These are phyloP conservation scores for Leishmania gerbilli DNA, from an alignment of 208 protist species.

Conservation along the genomic window DNA sequence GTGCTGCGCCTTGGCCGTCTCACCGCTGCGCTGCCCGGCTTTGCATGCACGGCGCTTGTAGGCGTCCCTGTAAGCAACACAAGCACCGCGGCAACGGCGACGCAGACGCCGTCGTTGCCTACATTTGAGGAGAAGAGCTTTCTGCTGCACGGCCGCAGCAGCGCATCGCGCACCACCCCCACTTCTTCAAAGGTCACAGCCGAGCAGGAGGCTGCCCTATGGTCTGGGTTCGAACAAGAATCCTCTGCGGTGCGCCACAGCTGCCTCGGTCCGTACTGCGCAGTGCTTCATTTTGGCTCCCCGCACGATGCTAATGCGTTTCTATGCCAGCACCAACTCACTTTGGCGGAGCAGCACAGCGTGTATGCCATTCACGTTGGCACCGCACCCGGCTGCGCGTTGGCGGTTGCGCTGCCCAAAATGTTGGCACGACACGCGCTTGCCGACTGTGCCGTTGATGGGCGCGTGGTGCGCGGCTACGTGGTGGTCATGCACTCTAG, in stretches of 20 bases:
- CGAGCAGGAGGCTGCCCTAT: conserved; percentile 35
- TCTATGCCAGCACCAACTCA: conserved; percentile 46
- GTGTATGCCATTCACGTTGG: conserved; percentile 52
- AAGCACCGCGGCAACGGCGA: not conserved
- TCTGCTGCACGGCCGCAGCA: conserved; percentile 26
- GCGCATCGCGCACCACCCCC: not conserved
- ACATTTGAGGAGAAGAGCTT: conserved; percentile 39
- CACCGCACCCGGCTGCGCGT: conserved; percentile 10
- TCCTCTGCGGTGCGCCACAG: conserved; percentile 32
- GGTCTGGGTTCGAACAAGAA: conserved; percentile 26
- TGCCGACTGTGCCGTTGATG: conserved; percentile 28
- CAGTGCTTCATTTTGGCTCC: conserved; percentile 43
- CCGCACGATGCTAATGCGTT: conserved; percentile 56
- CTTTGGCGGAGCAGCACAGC: conserved; percentile 38
- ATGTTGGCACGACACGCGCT: conserved; percentile 24
- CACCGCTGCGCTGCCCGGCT: conserved; percentile 11
- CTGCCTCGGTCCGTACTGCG: conserved; percentile 52
- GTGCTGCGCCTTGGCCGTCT: conserved; percentile 29
- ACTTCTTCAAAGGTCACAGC: conserved; percentile 21
- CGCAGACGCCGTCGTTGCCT: conserved; percentile 4
- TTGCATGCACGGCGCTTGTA: conserved; percentile 14
- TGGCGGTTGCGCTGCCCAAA: conserved; percentile 22
- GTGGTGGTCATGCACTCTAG: conserved; percentile 55
- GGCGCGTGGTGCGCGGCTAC: conserved; percentile 56
- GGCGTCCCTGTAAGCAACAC: not conserved